These are phyloP conservation scores for Ceratobasidium sp. DNA, from an alignment of 1,284 basidiomycete genomes.

Conservation along the genomic window DNA sequence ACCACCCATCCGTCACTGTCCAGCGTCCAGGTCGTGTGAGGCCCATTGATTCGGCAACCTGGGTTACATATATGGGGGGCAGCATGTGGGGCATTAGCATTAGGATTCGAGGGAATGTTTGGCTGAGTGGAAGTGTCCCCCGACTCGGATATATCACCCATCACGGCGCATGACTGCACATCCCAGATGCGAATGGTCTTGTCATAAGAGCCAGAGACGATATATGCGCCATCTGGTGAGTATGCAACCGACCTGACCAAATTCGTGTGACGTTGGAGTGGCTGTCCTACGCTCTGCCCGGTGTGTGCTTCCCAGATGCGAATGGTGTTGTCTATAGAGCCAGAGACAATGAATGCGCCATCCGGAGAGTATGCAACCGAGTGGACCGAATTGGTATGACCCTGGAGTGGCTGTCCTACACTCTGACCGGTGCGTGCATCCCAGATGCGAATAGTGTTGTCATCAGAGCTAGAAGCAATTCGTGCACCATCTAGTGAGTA, in stretches of 20 bases:
- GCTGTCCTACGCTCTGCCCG: too few relatives aligned
- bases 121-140: not conserved
- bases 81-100: not conserved
- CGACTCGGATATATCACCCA: not conserved
- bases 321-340: not conserved
- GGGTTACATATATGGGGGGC: not conserved
- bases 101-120: not conserved
- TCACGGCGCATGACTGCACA: not conserved
- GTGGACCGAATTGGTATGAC: too few relatives aligned
- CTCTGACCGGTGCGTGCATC: not conserved
- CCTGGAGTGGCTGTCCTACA: too few relatives aligned
- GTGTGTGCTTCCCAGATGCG: too few relatives aligned
- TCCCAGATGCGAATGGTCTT: conserved; percentile 37
- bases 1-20: conserved; percentile 6
- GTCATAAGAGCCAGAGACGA: conserved; percentile 28
- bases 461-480: not conserved
- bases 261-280: too few relatives aligned
- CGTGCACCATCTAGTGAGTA: not conserved
- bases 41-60: not conserved
- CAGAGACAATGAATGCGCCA: not conserved
- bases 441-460: not conserved
- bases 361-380: not conserved
- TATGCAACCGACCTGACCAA: too few relatives aligned
- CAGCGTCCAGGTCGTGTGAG: not conserved
- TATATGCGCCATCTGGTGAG: not conserved